phyloP scores from a whole-genome alignment of 345 rosid species.

The Salix caprea region DNA sequence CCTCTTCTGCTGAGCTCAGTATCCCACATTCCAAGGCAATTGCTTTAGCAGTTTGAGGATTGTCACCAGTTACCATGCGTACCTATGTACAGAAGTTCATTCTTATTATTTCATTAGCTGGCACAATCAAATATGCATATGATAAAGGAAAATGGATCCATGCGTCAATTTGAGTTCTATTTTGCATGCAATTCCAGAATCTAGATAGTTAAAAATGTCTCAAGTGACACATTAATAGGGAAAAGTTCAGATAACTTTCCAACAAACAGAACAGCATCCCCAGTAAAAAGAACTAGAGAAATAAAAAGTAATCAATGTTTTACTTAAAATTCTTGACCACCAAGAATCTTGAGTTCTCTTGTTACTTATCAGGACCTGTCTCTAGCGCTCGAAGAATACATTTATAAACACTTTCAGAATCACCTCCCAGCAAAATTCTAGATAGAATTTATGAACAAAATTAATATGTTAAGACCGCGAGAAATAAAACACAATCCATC shows the following conservation, averaged over 20 bases:
- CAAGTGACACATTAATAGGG: background rate
- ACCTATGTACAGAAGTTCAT: slow-evolving; percentile 12
- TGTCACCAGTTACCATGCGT: slow-evolving; percentile 39
- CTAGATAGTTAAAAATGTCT: background rate
- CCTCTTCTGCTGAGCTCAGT: slow-evolving; percentile 19
- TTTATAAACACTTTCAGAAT: background rate
- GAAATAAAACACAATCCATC: background rate
- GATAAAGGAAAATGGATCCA: background rate
- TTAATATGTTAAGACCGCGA: no score
- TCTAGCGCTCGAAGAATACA: background rate
- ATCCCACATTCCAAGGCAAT: slow-evolving; percentile 39
- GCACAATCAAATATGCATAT: background rate
- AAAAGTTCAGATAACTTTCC: background rate
- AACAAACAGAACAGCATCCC: background rate
- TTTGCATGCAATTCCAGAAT: background rate
- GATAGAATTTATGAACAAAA: background rate
- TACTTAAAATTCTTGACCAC: background rate
- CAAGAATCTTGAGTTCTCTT: background rate
- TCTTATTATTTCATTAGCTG: background rate
- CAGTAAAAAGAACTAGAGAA: background rate
- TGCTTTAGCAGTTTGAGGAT: slow-evolving; percentile 36
- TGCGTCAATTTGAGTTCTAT: background rate
- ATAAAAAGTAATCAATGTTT: background rate
- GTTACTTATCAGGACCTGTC: background rate
- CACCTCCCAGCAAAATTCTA: background rate